Evolutionary conservation across 345 rosid genomes (phyloP), one percentile per base, ranked within the genome.

Genomic region (Laguncularia racemosa): DNA sequence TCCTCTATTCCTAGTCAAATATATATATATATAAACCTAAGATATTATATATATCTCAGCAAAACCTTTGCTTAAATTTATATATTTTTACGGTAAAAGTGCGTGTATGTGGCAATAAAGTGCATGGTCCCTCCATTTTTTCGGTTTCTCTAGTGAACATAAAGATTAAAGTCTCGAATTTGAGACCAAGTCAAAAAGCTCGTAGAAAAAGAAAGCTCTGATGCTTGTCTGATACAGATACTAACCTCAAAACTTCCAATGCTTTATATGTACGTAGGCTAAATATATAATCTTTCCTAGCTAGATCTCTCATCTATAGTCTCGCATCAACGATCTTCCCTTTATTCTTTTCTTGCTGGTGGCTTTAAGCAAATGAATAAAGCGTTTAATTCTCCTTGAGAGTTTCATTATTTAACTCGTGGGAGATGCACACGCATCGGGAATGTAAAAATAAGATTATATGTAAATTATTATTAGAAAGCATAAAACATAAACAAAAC

Each of bases 101-200:
- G 40, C 11, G 40, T 33, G 7, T 10, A 16, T 18, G 60, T 14
- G 60, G 50, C 60, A 49, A 16, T 20, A n/a, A 58, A 50, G 55
- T 21, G 49, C 48, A 56, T 38, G 44, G 60, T 54, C 53, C 66
- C 59, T 46, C 53, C 26, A 23, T 23, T 52, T 46, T 53, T 45
- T 21, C 12, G 53, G 50, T 46, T 46, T 44, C 20, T 44, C 40
- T 10, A 26, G 50, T 17, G 13, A 56, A 56, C 19, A 56, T 56
- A 45, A 20, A 44, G 58, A 59, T 19, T 40, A 48, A 48, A 14
- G 61, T 48, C 45, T 55, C 13, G 46, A 12, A 19, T 20, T 46
- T 46, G 26, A 54, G 80, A 70, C 80, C 61, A 53, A 67, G 80
- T 78, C 80, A 78, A 67, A 67, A 73, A 56, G 19, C 47, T 45